Evolutionary conservation across 1,284 basidiomycete genomes (phyloP).

Genomic region (Pterulicium gracile): DNA sequence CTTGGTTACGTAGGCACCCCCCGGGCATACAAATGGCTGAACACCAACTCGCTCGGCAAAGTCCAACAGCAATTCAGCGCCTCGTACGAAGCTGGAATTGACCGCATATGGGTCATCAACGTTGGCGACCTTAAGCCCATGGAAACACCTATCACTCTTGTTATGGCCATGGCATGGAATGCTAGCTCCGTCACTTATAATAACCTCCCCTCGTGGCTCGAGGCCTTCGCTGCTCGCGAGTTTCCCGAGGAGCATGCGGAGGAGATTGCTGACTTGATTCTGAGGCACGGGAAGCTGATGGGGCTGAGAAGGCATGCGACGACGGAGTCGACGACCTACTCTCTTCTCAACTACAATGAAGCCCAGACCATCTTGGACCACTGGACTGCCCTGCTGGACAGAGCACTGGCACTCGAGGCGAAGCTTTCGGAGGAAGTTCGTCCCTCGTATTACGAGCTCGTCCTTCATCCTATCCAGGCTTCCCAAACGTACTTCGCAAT

Average conservation of each 20-base stretch:
- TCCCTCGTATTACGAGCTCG: slow-evolving; percentile 8
- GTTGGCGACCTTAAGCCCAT: slow-evolving; percentile 8
- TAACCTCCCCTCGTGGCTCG: slow-evolving; percentile 1
- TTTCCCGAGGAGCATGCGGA: background rate
- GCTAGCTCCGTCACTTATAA: background rate
- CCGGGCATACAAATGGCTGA: slow-evolving; percentile 8
- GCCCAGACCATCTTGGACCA: slow-evolving; percentile 1
- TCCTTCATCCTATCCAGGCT: slow-evolving; percentile 8
- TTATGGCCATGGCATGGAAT: slow-evolving; percentile 8
- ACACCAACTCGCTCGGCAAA: slow-evolving; percentile 6
- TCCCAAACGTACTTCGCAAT: slow-evolving; percentile 3
- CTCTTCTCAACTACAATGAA: slow-evolving; percentile 6
- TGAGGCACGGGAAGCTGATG: background rate
- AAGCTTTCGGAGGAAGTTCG: background rate
- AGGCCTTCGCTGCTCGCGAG: slow-evolving; percentile 3
- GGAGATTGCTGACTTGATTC: background rate
- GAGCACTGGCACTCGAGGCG: slow-evolving; percentile 1
- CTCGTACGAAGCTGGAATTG: background rate
- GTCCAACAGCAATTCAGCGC: background rate
- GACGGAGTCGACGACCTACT: slow-evolving; percentile 4
- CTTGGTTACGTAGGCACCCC: slow-evolving; percentile 8
- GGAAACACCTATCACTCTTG: slow-evolving; percentile 7
- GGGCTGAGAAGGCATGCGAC: slow-evolving; percentile 4
- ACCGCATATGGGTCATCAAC: slow-evolving; percentile 8
- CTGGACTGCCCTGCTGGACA: slow-evolving; percentile 3